Evolutionary conservation across 116 monocot genomes (phyloP), one percentile per base, ranked within the genome.

Genomic region (Iris pallida): DNA sequence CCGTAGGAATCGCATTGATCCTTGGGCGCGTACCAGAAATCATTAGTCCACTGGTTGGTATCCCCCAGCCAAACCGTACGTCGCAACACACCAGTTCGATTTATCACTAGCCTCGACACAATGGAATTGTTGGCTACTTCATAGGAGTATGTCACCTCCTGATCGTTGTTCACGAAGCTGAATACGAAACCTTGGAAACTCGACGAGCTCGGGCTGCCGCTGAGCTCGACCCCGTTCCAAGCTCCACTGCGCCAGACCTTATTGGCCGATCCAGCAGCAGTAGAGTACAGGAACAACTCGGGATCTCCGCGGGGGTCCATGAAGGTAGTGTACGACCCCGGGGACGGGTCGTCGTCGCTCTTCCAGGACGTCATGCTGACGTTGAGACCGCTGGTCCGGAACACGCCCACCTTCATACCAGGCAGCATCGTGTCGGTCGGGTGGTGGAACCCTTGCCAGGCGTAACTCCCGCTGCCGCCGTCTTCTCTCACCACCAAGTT

Each of bases 391-490:
- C 11, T 56, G 11, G 10, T 19, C 5, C 19, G 13, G 44, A 64
- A 43, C 64, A 51, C 6, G 7, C 64, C 73, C 5, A 65, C 4
- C 64, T 65, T 73, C 73, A 74, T 74, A 14, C 73, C 73, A 4
- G 79, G 69, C 5, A 79, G 42, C 5, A 74, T 44, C 14, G 70
- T 74, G 45, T 79, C 73, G 7, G 62, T 68, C 30, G 73, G 79
- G 56, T 79, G 41, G 41, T 79, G 68, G 62, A 79, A 79, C 48
- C 79, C 64, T 45, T 74, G 69, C 74, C 74, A 79, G 4, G 46
- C 11, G 46, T 62, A 61, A 15, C 1, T 44, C 5, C 11, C 55
- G 15, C 8, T 47, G 40, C 16, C 43, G 5, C 18, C 43, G 1
- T 11, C 11, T 12, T 74, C 79, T 17, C 2, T 20, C 14, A 79